Base-by-base conservation (phyloP, 2,329 filamentous ascomycete genomes). In the Diaporthe sp. region DNA sequence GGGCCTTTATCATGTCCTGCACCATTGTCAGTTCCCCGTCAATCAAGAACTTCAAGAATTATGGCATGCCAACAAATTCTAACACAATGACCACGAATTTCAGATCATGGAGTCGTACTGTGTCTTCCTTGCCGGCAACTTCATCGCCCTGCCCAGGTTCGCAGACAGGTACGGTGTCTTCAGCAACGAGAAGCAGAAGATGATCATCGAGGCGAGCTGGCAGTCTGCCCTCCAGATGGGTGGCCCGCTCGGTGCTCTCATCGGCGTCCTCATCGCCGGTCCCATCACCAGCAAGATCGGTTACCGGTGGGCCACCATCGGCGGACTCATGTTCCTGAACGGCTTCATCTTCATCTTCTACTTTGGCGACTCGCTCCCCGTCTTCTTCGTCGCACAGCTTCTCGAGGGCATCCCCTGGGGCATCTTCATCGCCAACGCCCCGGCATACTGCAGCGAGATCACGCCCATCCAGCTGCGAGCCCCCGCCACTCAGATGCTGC, bases 21-120 rank as follows among this genome's bases (percentile, higher is more conserved):
- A 84, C 83, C 0, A 85, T 85, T 80, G 83, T 85, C 82, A 84
- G 88, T 77, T 74, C 22, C 4, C 31, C 31, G 5, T 28, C 28
- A 28, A 28, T 3, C 28, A 28, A 28, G 28, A 28, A 28, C 28
- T 28, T 28, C 2, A 28, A 28, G n/a, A n/a, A n/a, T n/a, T 3
- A 28, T 28, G 4, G 31, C 4, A 31, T 7, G 31, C 31, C 31
- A 31, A 1, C 31, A 31, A 31, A 31, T 31, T 31, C 31, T 31
- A 31, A 80, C 74, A 71, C 46, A 57, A 78, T 74, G n/a, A 4
- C 3, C 9, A 22, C 19, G 28, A 34, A 34, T 34, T 73, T 78
- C 78, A 92, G 90, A 90, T 91, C 79, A 92, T 92, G 91, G 91
- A 92, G 81, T 89, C 90, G 6, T 92, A 91, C 85, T 87, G 87